phyloP scores from a whole-genome alignment of 345 rosid genomes.

The Populus ilicifolia region DNA sequence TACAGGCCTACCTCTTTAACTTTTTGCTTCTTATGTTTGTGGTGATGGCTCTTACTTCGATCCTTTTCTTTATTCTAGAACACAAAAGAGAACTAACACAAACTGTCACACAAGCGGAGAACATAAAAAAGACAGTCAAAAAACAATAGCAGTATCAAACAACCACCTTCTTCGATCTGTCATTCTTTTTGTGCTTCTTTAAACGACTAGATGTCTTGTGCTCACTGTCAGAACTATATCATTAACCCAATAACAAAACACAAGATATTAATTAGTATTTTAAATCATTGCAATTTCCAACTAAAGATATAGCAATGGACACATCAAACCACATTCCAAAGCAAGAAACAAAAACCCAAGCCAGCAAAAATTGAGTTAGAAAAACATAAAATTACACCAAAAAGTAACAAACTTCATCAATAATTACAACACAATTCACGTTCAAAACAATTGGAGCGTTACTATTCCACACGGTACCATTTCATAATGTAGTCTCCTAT shows the following conservation, averaged over 20 bases:
- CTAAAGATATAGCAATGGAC: not conserved
- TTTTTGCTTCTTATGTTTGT: constrained; percentile 67
- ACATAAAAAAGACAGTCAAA: not conserved
- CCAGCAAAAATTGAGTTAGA: too few relatives aligned
- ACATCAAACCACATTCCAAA: too few relatives aligned
- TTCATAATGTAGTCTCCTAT: too few relatives aligned
- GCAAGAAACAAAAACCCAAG: too few relatives aligned
- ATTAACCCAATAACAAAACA: constrained; percentile 7
- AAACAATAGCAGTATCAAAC: constrained; percentile 6
- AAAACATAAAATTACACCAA: too few relatives aligned
- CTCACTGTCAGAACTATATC: constrained; percentile 51
- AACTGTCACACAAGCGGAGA: not conserved
- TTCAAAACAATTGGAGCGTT: too few relatives aligned
- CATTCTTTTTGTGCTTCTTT: constrained; percentile 72
- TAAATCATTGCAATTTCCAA: not conserved
- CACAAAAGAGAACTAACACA: constrained; percentile 10
- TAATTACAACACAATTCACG: too few relatives aligned
- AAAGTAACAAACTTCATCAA: too few relatives aligned
- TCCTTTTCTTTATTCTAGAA: constrained; percentile 70
- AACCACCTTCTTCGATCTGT: constrained; percentile 67
- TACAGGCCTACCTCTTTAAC: constrained; percentile 61
- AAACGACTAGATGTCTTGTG: constrained; percentile 46
- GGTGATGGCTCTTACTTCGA: constrained; percentile 59
- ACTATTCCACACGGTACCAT: too few relatives aligned
- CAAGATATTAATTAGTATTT: constrained; percentile 3